A percentile compares a stretch with the other conserved stretches of the same genome.
Evolutionary conservation across 345 rosid species (phyloP).

Genomic region (Eucalyptus tenuipes): DNA sequence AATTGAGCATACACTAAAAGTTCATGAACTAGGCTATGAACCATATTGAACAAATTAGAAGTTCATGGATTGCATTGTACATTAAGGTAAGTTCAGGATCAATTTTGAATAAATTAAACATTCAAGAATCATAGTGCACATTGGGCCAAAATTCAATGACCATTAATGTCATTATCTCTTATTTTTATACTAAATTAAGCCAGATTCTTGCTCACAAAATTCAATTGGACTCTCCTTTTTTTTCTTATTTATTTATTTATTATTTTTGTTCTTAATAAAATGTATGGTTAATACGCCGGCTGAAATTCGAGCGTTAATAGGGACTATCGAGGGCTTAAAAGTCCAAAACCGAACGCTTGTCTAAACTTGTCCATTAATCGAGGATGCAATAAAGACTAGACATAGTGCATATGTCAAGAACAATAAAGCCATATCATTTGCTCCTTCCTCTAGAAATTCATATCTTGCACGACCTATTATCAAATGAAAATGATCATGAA

Average conservation of each 20-base stretch:
- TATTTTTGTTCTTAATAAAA: neutral
- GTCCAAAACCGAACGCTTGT: neutral
- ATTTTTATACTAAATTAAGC: neutral
- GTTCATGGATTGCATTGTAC: neutral
- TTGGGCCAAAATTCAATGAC: neutral
- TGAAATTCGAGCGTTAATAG: neutral
- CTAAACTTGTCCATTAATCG: neutral
- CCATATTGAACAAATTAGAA: neutral
- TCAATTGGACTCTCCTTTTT: neutral
- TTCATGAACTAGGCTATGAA: neutral
- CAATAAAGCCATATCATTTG: too few species aligned
- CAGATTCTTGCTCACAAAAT: neutral
- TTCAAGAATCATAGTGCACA: neutral
- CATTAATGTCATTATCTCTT: neutral
- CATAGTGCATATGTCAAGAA: too few species aligned
- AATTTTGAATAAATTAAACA: too few species aligned
- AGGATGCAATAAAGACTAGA: too few species aligned
- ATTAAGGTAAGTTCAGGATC: neutral
- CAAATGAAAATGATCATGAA: too few species aligned
- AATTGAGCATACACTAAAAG: neutral
- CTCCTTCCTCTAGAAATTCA: too few species aligned
- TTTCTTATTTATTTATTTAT: too few species aligned
- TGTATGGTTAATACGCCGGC: neutral
- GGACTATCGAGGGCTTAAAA: neutral
- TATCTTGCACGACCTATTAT: too few species aligned